Conservation (phyloP, 495 filamentous ascomycete species). For the Podospora anserina region DNA sequence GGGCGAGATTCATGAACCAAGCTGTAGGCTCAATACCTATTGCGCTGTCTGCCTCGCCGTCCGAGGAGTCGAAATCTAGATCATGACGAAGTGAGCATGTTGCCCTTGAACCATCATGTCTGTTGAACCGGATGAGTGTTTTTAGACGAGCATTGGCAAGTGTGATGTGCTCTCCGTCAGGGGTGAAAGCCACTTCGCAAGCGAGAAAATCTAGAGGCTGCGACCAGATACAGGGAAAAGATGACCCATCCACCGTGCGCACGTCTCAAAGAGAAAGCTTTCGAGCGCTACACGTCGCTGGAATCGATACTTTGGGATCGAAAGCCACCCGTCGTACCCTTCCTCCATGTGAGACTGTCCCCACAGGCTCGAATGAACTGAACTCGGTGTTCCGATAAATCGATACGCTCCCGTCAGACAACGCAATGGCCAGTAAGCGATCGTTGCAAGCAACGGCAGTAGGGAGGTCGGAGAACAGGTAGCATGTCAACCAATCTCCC, state of each 20-base stretch:
- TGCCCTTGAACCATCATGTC: background rate
- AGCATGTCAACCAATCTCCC: conserved; percentile 16
- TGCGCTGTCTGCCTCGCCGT: background rate
- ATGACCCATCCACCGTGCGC: background rate
- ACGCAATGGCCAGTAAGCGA: conserved; percentile 14
- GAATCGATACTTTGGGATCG: background rate
- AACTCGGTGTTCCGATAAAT: conserved; percentile 10
- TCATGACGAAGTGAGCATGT: background rate
- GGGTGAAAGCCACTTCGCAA: conserved; percentile 7
- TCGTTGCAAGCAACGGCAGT: conserved; percentile 12
- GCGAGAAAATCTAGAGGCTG: conserved; percentile 8
- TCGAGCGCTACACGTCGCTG: conserved; percentile 13
- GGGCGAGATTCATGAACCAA: background rate
- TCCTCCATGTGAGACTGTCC: conserved; percentile 7
- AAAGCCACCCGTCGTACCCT: conserved; percentile 15
- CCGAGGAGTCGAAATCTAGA: background rate
- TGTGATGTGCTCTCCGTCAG: background rate
- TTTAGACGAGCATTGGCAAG: background rate
- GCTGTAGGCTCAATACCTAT: background rate
- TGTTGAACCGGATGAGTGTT: background rate
- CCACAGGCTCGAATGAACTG: conserved; percentile 11
- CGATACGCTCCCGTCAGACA: conserved; percentile 11
- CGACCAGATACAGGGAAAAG: background rate
- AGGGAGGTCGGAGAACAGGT: conserved; percentile 5
- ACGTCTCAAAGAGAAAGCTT: conserved; percentile 14